A percentile compares a stretch with the other conserved stretches of the same genome.
These are phyloP conservation scores for Suhomyces canberraensis DNA, from an alignment of 805 yeast genomes.

Conservation along the genomic window DNA sequence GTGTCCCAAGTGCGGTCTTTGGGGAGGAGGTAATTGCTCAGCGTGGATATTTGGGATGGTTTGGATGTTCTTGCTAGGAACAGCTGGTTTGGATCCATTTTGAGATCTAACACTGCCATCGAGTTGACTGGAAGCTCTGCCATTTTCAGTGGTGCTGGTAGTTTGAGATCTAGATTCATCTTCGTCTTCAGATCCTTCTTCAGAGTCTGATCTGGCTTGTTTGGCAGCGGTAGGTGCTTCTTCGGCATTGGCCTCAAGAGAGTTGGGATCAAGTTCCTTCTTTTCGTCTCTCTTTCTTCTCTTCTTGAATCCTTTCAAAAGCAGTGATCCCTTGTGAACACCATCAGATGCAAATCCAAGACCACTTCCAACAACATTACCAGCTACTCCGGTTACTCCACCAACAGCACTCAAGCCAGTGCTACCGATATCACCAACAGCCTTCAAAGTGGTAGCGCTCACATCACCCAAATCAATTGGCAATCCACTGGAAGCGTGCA, in stretches of 20 bases:
- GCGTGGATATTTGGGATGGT: conserved; percentile 33
- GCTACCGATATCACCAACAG: conserved; percentile 11
- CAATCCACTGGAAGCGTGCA: conserved; percentile 39
- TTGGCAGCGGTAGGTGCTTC: conserved; percentile 7
- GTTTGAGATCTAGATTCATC: conserved; percentile 4
- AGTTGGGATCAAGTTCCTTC: conserved; percentile 4
- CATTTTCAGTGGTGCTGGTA: neutral
- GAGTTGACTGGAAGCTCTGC: conserved; percentile 4
- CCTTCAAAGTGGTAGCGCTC: conserved; percentile 18
- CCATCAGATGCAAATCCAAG: conserved; percentile 47
- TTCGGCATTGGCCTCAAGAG: conserved; percentile 7
- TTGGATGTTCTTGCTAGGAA: conserved; percentile 3
- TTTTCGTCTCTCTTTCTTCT: conserved; percentile 14
- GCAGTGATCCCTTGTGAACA: conserved; percentile 44
- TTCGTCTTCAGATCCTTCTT: conserved; percentile 10
- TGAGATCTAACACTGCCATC: conserved; percentile 10
- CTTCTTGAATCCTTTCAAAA: conserved; percentile 31
- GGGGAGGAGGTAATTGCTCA: conserved; percentile 38
- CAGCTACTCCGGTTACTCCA: conserved; percentile 34
- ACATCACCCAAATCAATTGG: conserved; percentile 36
- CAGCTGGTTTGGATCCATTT: neutral
- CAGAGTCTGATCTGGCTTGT: conserved; percentile 10
- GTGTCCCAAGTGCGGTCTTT: conserved; percentile 26
- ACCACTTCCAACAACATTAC: conserved; percentile 45
- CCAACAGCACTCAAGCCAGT: conserved; percentile 14